These are phyloP conservation scores for Fusarium oxysporum DNA, from an alignment of 2,329 filamentous ascomycete species.

Conservation along the genomic window DNA sequence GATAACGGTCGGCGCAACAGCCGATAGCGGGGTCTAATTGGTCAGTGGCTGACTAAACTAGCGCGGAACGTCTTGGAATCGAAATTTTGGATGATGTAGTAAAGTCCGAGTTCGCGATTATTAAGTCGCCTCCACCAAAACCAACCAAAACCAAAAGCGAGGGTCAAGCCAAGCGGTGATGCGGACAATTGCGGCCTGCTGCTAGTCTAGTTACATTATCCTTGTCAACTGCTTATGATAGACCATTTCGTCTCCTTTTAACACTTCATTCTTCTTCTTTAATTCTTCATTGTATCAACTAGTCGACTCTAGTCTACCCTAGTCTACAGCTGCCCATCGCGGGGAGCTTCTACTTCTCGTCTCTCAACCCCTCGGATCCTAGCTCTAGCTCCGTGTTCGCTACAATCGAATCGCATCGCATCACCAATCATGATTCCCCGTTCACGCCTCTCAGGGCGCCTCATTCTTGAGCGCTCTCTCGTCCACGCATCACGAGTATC, in stretches of 20 bases:
- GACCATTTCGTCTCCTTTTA: conserved; percentile 6
- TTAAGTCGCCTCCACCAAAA: conserved; percentile 48
- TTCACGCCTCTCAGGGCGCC: conserved; percentile 54
- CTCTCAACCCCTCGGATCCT: conserved; percentile 13
- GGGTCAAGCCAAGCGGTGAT: conserved; percentile 44
- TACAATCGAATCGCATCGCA: conserved; percentile 9
- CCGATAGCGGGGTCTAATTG: conserved; percentile 26
- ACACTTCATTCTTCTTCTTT: conserved; percentile 19
- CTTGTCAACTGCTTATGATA: conserved; percentile 24
- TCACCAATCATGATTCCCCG: conserved; percentile 54
- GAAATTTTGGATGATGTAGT: conserved; percentile 49
- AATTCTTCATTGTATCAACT: conserved; percentile 28
- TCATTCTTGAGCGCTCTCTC: conserved; percentile 53
- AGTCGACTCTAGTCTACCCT: background rate
- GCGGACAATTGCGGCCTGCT: conserved; percentile 46
- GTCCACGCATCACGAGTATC: conserved; percentile 43
- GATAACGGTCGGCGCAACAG: conserved; percentile 28
- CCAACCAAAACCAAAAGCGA: conserved; percentile 5
- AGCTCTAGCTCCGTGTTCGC: conserved; percentile 34
- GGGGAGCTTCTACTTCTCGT: conserved; percentile 39
- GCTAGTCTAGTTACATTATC: conserved; percentile 5
- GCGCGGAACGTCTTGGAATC: conserved; percentile 34
- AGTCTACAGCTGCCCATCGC: conserved; percentile 37
- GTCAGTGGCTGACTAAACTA: conserved; percentile 26
- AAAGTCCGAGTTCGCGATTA: conserved; percentile 48